These are phyloP conservation scores for Heritiera littoralis DNA, from an alignment of 345 rosid species.

Conservation along the genomic window DNA sequence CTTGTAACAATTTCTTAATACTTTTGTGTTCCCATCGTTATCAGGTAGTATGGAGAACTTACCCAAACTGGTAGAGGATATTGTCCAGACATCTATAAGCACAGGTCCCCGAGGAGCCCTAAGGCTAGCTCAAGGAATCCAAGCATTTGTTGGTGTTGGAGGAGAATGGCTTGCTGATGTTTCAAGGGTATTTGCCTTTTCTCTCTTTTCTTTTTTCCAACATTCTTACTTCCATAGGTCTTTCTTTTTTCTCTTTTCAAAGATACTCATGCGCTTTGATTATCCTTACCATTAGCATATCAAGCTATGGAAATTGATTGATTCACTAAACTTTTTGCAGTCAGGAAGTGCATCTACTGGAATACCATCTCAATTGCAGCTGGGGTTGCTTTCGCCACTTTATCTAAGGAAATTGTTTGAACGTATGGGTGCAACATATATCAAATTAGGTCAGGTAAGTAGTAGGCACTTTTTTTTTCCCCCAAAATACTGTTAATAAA, in stretches of 20 bases:
- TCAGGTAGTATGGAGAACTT: constrained; percentile 69
- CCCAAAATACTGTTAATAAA: not conserved
- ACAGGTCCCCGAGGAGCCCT: constrained; percentile 94
- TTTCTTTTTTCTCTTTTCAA: constrained; percentile 7
- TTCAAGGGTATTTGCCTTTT: constrained; percentile 49
- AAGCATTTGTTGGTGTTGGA: constrained; percentile 86
- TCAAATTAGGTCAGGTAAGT: constrained; percentile 89
- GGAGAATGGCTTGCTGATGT: constrained; percentile 88
- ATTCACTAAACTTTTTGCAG: constrained; percentile 37
- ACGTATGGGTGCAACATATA: constrained; percentile 97
- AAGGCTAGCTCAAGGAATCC: constrained; percentile 88
- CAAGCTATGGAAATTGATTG: not conserved
- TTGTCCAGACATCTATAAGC: constrained; percentile 78
- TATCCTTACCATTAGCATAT: not conserved
- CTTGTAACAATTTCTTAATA: not conserved
- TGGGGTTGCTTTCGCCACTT: constrained; percentile 82
- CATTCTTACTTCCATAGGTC: not conserved
- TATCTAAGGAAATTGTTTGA: constrained; percentile 93
- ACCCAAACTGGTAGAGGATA: constrained; percentile 86
- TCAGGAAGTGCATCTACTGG: constrained; percentile 59
- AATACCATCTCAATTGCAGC: constrained; percentile 65
- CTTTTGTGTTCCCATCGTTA: not conserved
- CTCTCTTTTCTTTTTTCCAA: not conserved
- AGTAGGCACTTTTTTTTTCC: not conserved
- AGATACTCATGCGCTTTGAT: not conserved